Evolutionary conservation across 805 yeast species (phyloP), one percentile per base, ranked within the genome.

Genomic region (Kodamaea laetipori): DNA sequence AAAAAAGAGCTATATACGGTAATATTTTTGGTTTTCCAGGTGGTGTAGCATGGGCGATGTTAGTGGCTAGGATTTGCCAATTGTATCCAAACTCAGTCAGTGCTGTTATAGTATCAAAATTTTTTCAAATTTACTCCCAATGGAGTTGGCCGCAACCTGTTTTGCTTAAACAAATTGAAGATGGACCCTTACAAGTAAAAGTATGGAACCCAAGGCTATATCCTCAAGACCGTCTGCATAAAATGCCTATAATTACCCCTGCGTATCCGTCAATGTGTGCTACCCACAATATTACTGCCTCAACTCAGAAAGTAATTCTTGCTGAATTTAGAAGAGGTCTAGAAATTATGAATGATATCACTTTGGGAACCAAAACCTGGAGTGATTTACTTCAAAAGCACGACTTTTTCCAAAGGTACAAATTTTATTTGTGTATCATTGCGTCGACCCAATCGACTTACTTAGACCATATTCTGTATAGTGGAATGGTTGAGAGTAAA

Each of bases 141-240:
- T 94, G 99, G 99, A 82, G 80, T 55, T 94, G 99, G 99, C 99
- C 99, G 1, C 97, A 92, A 64, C 99, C 99, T 0, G 98, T 94
- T 1, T 71, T 94, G 28, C 72, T 94, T 44, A 90, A 89, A 58
- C 94, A 82, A 11, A 94, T 94, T 49, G 99, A 94, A 60, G 98
- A 92, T 67, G 98, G 99, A 0, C 98, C 98, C 0, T 67, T 94
- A 35, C 97, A 90, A 55, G 97, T 90, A 0, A 77, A 96, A 48
- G 94, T 94, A 6, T 94, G 99, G 99, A 94, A 94, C 61, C 99
- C 99, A 12, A 78, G 85, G 49, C 66, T 92, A 3, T 94, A 94
- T 59, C 84, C 94, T 1, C 88, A 82, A 54, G 99, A 94, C 63
- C 78, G 95, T 47, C 80, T 81, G 25, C 99, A 94, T 64, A 74